Evolutionary conservation across 2,329 filamentous ascomycete species (phyloP), one percentile per base, ranked within the genome.

Genomic region (Phyllosticta ampelicida): DNA sequence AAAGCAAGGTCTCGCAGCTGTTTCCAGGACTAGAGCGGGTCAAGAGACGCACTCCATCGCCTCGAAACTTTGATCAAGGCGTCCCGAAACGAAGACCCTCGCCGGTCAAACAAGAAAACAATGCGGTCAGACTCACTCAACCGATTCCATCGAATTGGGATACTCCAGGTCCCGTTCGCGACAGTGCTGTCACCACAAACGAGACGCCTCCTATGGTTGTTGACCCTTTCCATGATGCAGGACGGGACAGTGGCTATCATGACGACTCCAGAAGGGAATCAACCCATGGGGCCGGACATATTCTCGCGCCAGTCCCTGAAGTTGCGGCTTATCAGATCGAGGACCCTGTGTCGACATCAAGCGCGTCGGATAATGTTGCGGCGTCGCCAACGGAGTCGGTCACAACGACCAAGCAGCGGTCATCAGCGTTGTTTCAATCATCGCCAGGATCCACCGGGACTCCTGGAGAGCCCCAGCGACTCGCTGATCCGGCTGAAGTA

Each of bases 221-320:
- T 48, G 65, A 67, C 58, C 55, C 64, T 28, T 61, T 65, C 30
- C 65, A 67, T n/a, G 62, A 69, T 26, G 61, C 62, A 49, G 64
- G 67, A 28, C 69, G 74, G 61, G 74, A 79, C 60, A 78, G 73
- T 64, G 73, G 73, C 9, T 76, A 77, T 59, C 68, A 74, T 54
- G 67, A 70, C 54, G 56, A 54, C 20, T 52, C 36, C 8, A 44
- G 36, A n/a, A 44, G 36, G 16, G 36, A 44, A 16, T 44, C 36
- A 16, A 16, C 36, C n/a, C 36, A 44, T 44, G 36, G 11, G n/a
- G 11, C 36, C 13, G 36, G 36, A 44, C 36, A 44, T n/a, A n/a
- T 44, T 4, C 36, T 44, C 36, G 36, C 16, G 11, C 36, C 36
- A 1, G 36, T 44, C n/a, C 36, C 36, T 44, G 36, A 44, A n/a